Conservation (phyloP, 805 yeast species). For the Komagataella kurtzmanii region DNA sequence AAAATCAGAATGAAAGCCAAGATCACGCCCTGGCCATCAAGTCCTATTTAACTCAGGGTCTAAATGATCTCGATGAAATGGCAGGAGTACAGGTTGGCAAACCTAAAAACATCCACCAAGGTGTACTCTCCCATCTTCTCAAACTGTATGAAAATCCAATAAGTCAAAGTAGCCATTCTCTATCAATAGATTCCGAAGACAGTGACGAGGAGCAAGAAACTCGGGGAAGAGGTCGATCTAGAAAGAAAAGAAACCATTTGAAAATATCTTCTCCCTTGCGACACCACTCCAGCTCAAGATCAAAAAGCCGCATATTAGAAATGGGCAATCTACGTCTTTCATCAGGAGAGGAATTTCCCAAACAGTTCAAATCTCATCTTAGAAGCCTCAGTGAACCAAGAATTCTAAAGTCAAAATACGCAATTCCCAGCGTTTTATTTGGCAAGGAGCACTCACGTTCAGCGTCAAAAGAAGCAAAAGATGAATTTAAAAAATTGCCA, state of each 20-base stretch:
- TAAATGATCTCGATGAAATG: neutral
- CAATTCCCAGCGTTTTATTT: neutral
- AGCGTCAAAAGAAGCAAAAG: neutral
- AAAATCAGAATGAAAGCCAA: neutral
- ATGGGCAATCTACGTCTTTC: neutral
- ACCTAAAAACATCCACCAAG: neutral
- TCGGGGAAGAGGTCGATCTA: neutral
- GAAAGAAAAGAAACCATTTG: neutral
- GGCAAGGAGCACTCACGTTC: neutral
- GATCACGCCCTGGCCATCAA: neutral
- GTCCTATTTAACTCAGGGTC: neutral
- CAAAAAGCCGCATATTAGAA: neutral
- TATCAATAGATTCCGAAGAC: neutral
- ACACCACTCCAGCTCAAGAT: neutral
- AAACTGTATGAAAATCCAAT: neutral
- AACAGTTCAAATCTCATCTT: neutral
- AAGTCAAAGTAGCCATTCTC: neutral
- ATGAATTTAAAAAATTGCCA: slow-evolving; percentile 11
- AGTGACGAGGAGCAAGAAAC: neutral
- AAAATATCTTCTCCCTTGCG: neutral
- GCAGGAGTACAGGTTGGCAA: neutral
- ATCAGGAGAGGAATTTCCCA: neutral
- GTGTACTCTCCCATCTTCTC: neutral
- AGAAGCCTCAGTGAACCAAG: neutral
- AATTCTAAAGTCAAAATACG: neutral